Conservation (phyloP, 805 yeast genomes). For the Yamadazyma akitaensis region DNA sequence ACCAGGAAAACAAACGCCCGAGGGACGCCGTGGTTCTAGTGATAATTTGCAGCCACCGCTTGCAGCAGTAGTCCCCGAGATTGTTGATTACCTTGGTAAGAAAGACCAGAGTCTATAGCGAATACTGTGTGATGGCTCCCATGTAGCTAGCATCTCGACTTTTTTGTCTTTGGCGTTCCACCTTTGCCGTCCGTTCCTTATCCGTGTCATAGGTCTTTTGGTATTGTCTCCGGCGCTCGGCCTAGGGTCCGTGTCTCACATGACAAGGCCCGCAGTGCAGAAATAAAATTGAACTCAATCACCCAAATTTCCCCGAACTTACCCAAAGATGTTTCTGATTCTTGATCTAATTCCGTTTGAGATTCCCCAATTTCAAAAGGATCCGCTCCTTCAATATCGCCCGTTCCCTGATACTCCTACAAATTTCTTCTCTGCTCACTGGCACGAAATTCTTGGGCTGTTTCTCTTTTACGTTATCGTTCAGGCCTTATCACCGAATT, state of each 20-base stretch:
- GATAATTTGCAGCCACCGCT: too few species aligned
- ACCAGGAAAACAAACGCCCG: not conserved
- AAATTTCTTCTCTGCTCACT: constrained; percentile 49
- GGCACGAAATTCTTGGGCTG: constrained; percentile 71
- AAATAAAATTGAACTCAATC: not conserved
- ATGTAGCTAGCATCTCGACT: too few species aligned
- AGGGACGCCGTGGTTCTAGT: too few species aligned
- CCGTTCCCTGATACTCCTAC: constrained; percentile 47
- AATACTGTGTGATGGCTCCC: too few species aligned
- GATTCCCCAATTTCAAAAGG: constrained; percentile 30
- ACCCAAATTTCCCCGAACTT: not conserved
- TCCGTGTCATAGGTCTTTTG: too few species aligned
- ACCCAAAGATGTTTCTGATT: not conserved
- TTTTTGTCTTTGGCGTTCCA: too few species aligned
- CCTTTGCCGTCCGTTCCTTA: too few species aligned
- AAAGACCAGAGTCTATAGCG: too few species aligned
- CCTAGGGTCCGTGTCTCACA: not conserved
- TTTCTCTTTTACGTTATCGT: constrained; percentile 57
- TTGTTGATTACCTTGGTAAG: too few species aligned
- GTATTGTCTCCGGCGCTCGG: too few species aligned
- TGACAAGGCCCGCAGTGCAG: not conserved
- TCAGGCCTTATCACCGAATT: constrained; percentile 49
- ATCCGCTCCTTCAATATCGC: constrained; percentile 41
- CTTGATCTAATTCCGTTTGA: constrained; percentile 1
- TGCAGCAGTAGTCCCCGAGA: too few species aligned